Conservation (phyloP, 2,329 filamentous ascomycete species). For the Cyphellophora europaea region DNA sequence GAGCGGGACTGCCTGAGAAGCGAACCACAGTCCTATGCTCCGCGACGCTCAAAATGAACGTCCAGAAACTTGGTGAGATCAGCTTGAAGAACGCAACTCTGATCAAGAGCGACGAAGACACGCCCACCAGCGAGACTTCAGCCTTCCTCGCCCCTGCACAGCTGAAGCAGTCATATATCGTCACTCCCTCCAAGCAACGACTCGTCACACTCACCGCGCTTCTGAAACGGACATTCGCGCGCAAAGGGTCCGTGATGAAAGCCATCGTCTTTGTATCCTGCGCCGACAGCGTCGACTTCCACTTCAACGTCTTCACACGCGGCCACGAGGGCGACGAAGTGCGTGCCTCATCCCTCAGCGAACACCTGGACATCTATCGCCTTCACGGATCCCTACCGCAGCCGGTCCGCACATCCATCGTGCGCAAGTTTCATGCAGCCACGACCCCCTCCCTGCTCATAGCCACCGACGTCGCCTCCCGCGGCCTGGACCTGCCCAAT, state of each 20-base stretch:
- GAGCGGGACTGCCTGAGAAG: constrained; percentile 58
- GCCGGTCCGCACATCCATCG: constrained; percentile 74
- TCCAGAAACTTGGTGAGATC: constrained; percentile 87
- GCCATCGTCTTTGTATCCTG: constrained; percentile 95
- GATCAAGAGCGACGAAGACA: constrained; percentile 58
- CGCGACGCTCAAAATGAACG: constrained; percentile 95
- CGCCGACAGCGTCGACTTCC: constrained; percentile 93
- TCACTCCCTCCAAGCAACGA: constrained; percentile 81
- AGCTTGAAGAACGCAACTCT: constrained; percentile 88
- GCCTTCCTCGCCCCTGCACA: constrained; percentile 80
- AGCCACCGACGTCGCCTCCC: constrained; percentile 90
- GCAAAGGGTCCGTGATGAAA: constrained; percentile 89
- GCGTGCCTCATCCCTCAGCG: constrained; percentile 41
- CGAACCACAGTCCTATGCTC: constrained; percentile 87
- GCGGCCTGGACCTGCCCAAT: constrained; percentile 88
- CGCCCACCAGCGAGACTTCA: constrained; percentile 36
- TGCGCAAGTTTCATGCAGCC: constrained; percentile 67
- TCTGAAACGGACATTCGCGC: constrained; percentile 77
- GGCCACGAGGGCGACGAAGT: constrained; percentile 17
- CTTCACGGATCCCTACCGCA: constrained; percentile 91
- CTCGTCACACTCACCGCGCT: constrained; percentile 79
- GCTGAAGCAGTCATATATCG: constrained; percentile 81
- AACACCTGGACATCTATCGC: constrained; percentile 70
- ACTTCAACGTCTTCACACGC: constrained; percentile 69
- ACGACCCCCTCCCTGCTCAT: constrained; percentile 72